Evolutionary conservation across 495 filamentous ascomycete genomes (phyloP).

Genomic region (Xylaria scruposa): DNA sequence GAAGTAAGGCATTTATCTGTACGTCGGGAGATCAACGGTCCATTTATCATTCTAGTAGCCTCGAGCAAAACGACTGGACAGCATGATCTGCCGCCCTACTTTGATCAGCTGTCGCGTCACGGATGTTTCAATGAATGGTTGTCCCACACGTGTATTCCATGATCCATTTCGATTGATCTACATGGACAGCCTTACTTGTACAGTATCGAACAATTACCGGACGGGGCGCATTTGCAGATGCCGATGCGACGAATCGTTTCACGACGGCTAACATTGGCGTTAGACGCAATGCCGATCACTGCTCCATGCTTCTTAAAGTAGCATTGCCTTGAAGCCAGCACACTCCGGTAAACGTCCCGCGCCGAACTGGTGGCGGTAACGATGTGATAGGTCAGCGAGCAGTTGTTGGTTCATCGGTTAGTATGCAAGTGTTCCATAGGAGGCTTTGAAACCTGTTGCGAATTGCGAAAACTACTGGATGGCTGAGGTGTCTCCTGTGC

Average conservation of each 20-base stretch:
- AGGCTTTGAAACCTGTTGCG: not conserved
- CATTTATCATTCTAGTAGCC: constrained; percentile 10
- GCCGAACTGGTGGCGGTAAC: constrained; percentile 11
- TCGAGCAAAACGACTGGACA: constrained; percentile 10
- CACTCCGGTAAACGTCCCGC: not conserved
- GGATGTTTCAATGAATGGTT: not conserved
- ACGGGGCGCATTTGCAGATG: constrained; percentile 10
- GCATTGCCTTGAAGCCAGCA: not conserved
- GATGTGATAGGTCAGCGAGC: not conserved
- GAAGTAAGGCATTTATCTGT: not conserved
- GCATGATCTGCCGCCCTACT: not conserved
- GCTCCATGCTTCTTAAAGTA: not conserved
- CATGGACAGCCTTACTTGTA: constrained; percentile 13
- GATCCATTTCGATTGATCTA: constrained; percentile 6
- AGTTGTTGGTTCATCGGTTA: not conserved
- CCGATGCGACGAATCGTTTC: constrained; percentile 18
- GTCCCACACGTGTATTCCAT: not conserved
- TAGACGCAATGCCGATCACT: constrained; percentile 14
- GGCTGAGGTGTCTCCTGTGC: too few species aligned
- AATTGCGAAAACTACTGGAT: not conserved
- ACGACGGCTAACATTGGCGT: not conserved
- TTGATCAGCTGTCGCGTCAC: not conserved
- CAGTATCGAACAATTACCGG: not conserved
- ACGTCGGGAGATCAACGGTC: not conserved
- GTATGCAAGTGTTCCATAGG: not conserved